Percentiles rank a stretch among this genome's conserved stretches.
Conservation (phyloP, 148 eudicot species). For the Silene uniflora region DNA sequence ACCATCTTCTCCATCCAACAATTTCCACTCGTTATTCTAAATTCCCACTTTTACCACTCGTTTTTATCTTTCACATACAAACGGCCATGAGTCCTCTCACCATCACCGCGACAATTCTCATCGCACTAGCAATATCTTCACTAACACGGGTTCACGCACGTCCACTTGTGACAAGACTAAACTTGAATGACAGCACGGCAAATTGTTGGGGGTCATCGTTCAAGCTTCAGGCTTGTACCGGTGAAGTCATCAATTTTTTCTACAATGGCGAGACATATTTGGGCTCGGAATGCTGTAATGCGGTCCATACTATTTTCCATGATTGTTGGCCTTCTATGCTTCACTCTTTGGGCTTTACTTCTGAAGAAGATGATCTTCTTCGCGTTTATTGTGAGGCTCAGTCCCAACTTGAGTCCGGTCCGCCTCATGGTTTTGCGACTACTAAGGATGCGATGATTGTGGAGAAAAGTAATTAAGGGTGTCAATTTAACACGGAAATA, state of each 20-base stretch:
- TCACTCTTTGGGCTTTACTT: conserved; percentile 45
- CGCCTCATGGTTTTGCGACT: conserved; percentile 2
- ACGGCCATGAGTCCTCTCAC: conserved; percentile 12
- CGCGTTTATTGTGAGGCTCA: conserved; percentile 53
- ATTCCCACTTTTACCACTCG: too few species aligned
- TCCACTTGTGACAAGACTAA: conserved; percentile 10
- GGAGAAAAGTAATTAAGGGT: background rate
- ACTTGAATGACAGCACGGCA: conserved; percentile 15
- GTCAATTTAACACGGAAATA: too few species aligned
- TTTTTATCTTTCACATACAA: background rate
- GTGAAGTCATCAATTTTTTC: conserved; percentile 57
- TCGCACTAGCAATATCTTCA: background rate
- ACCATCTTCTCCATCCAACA: too few species aligned
- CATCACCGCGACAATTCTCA: background rate
- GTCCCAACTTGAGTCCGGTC: conserved; percentile 16
- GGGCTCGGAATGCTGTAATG: conserved; percentile 48
- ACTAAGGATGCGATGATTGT: background rate
- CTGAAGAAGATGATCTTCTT: conserved; percentile 46
- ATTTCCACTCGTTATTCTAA: too few species aligned
- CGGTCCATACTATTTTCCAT: conserved; percentile 38
- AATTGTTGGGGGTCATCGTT: conserved; percentile 54
- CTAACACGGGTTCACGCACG: background rate
- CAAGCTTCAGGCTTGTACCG: conserved; percentile 50
- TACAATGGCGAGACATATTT: conserved; percentile 52
- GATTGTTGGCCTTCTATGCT: conserved; percentile 65